Base-by-base conservation (phyloP, 2,329 filamentous ascomycete genomes). In the Colletotrichum cereale region DNA sequence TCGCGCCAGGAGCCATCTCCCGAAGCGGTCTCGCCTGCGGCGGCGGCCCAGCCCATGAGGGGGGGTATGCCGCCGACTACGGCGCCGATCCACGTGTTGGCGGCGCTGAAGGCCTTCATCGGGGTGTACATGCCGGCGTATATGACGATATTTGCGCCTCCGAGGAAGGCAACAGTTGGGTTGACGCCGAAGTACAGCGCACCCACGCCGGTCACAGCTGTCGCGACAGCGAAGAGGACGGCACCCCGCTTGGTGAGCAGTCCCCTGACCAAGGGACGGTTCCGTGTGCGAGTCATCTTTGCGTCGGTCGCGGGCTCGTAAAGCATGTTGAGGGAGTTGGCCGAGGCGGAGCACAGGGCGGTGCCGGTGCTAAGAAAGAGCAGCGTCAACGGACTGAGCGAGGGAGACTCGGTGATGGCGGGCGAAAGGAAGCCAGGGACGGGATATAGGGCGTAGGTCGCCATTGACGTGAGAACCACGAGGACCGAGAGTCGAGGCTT, bases 1-100 rank as follows among this genome's bases (percentile, higher is more conserved):
- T 96, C 94, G 60, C 88, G 86, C 91, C 93, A 96, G 14, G 90
- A 91, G 38, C 92, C 92, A 74, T 91, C 90, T 29, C 88, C 89
- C 3, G 91, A 93, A 11, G 95, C 95, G 55, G 91, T 92, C 81
- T 98, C 94, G 62, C 95, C 95, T 0, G 95, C 95, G 0, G 96
- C 96, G 0, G 96, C 96, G 21, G 95, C 93, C 96, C 96, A 99
- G 74, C 96, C 96, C 96, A 99, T 99, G 40, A 99, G 83, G 0
- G 96, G 96, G 0, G 96, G 96, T 67, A 99, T 97, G 1, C 92
- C 95, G 73, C 96, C 96, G 0, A 99, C 94, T 0, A 99, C 82
- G 4, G 95, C 96, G 21, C 96, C 96, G 21, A 97, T 89, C 96
- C 96, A 99, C 0, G 96, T 99, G 79, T 99, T 99, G 70, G 95